These are phyloP conservation scores for Candida maris DNA, from an alignment of 805 yeast genomes.

Conservation along the genomic window DNA sequence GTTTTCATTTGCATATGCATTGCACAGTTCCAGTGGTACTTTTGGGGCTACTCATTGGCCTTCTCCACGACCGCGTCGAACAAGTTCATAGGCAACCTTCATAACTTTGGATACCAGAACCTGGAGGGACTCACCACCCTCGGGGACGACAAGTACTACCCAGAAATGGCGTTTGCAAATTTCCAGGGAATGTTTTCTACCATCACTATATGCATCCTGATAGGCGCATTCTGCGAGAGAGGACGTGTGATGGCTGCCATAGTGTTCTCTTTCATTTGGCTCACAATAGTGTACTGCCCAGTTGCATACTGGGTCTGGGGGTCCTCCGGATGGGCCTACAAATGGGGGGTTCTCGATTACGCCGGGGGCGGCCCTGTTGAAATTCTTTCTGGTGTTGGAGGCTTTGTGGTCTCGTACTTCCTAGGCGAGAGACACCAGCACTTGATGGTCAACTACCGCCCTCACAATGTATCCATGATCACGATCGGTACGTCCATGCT, in stretches of 20 bases:
- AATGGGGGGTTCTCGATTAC: conserved; percentile 90
- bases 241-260: conserved; percentile 84
- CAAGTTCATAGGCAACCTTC: conserved; percentile 83
- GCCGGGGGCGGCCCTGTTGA: conserved; percentile 99
- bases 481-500: conserved; percentile 82
- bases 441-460: conserved; percentile 82
- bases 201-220: conserved; percentile 87
- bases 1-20: conserved; percentile 70
- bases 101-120: conserved; percentile 75
- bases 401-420: conserved; percentile 79
- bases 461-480: conserved; percentile 90
- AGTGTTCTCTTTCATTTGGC: conserved; percentile 81
- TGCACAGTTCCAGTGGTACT: conserved; percentile 78
- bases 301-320: conserved; percentile 97
- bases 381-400: conserved; percentile 85
- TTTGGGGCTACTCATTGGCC: conserved; percentile 97
- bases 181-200: conserved; percentile 90
- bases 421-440: conserved; percentile 75
- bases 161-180: conserved; percentile 79
- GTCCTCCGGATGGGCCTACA: conserved; percentile 85
- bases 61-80: conserved; percentile 77
- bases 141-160: conserved; percentile 44
- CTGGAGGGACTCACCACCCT: conserved; percentile 42
- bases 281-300: conserved; percentile 90
- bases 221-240: conserved; percentile 92